Evolutionary conservation across 129 eudicot genomes (phyloP), one percentile per base, ranked within the genome.

Genomic region (Ambrosia artemisiifolia): DNA sequence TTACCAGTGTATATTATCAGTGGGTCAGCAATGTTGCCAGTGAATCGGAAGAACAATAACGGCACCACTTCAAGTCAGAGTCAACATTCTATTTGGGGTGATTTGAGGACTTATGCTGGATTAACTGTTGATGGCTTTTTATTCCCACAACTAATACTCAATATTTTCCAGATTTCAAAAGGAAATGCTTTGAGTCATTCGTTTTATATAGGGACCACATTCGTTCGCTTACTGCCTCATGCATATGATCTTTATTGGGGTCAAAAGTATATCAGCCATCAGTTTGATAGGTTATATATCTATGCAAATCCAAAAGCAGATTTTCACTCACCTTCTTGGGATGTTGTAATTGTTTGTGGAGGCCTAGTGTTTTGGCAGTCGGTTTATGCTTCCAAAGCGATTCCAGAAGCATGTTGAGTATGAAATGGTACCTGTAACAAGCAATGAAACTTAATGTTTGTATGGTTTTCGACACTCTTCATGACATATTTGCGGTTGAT

Each of bases 101-200:
- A 81, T 60, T 38, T 92, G n/a, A 76, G 79, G 80, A 80, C 97
- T 2, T 92, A 79, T 54, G 84, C 83, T 3, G 91, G 97, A 32
- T n/a, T n/a, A n/a, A n/a, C n/a, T n/a, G n/a, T n/a, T 77, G 96
- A 86, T 20, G 84, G 86, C 7, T 86, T 88, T 54, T 86, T 88
- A 7, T 36, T 88, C 34, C 94, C 97, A 8, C 97, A 92, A 75
- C 67, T 92, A 53, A 19, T 86, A n/a, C 81, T 86, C 63, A 91
- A 88, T 62, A 19, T 80, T 4, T 80, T 93, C 48, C 76, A 66
- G 34, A 75, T 44, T 64, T 89, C 95, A 3, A 76, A 34, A 49
- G 87, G 74, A 67, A n/a, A n/a, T n/a, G n/a, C n/a, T n/a, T n/a
- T n/a, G n/a, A 79, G 83, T 42, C 42, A n/a, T 38, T 63, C 80